Evolutionary conservation across 768 basidiomycete species (phyloP).

Genomic region (Coprinopsis strossmayeri): DNA sequence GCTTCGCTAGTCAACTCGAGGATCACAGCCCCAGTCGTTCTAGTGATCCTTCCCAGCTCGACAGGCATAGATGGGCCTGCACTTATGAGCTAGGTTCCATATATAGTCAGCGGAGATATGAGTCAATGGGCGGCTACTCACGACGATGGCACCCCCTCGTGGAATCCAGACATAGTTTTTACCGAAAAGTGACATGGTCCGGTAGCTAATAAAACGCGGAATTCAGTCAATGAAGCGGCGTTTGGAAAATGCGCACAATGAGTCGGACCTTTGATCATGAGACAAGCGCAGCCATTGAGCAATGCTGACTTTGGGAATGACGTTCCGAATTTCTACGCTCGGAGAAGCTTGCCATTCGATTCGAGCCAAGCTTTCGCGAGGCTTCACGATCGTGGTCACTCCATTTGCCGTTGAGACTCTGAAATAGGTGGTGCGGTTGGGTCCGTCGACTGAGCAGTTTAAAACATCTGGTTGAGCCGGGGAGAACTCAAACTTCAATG

Average conservation of each 20-base stretch:
- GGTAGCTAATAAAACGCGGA: not conserved
- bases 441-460: conserved; percentile 37
- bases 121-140: no score
- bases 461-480: conserved; percentile 34
- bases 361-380: conserved; percentile 28
- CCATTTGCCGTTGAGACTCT: conserved; percentile 28
- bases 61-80: conserved; percentile 2
- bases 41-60: conserved; percentile 9
- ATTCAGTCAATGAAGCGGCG: not conserved
- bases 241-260: not conserved
- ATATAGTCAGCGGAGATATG: not conserved
- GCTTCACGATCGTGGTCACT: conserved; percentile 32
- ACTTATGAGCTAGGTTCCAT: not conserved
- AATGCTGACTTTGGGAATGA: conserved; percentile 25
- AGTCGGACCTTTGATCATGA: conserved; percentile 11
- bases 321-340: conserved; percentile 29
- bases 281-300: conserved; percentile 31
- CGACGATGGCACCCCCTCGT: not conserved
- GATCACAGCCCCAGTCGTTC: conserved; percentile 6
- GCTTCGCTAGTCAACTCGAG: conserved; percentile 12
- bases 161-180: conserved; percentile 7
- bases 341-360: conserved; percentile 31
- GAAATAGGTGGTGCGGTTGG: conserved; percentile 33
- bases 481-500: conserved; percentile 19
- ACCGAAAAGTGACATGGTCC: conserved; percentile 2